phyloP scores from a whole-genome alignment of 257 asterid species.

The Craterostigma plantagineum region DNA sequence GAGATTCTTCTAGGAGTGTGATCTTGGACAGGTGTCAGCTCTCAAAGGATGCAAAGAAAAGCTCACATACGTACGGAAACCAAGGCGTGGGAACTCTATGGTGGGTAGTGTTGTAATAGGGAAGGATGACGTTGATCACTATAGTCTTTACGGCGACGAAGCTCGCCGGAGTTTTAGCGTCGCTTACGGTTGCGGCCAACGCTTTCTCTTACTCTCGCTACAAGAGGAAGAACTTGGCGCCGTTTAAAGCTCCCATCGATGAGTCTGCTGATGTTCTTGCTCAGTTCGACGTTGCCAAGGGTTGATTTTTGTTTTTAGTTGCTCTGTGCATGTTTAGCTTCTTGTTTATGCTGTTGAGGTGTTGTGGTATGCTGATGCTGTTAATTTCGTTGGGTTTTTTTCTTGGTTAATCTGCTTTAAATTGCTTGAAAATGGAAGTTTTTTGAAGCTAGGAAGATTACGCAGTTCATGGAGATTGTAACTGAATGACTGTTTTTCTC shows the following conservation, averaged over 20 bases:
- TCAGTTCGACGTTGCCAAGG: conserved; percentile 37
- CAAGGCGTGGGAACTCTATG: too few species aligned
- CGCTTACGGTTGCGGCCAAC: conserved; percentile 77
- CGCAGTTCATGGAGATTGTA: too few species aligned
- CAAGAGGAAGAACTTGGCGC: conserved; percentile 41
- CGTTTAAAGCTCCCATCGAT: conserved; percentile 49
- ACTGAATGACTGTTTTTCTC: too few species aligned
- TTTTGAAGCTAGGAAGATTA: too few species aligned
- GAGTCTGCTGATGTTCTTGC: conserved; percentile 62
- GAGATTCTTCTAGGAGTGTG: too few species aligned
- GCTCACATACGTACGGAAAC: too few species aligned
- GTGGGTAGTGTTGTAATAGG: not conserved
- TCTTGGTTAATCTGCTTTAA: too few species aligned
- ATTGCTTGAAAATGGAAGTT: too few species aligned
- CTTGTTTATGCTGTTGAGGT: not conserved
- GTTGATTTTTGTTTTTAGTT: not conserved
- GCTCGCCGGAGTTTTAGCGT: conserved; percentile 61
- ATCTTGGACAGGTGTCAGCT: too few species aligned
- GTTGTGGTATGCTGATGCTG: not conserved
- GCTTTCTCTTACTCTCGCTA: conserved; percentile 54
- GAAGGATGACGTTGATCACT: conserved; percentile 30
- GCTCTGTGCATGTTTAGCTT: not conserved
- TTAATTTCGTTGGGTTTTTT: too few species aligned
- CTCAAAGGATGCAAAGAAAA: too few species aligned
- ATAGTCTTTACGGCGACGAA: conserved; percentile 56